Conservation (phyloP, 805 yeast species). For the Metschnikowia sp. region DNA sequence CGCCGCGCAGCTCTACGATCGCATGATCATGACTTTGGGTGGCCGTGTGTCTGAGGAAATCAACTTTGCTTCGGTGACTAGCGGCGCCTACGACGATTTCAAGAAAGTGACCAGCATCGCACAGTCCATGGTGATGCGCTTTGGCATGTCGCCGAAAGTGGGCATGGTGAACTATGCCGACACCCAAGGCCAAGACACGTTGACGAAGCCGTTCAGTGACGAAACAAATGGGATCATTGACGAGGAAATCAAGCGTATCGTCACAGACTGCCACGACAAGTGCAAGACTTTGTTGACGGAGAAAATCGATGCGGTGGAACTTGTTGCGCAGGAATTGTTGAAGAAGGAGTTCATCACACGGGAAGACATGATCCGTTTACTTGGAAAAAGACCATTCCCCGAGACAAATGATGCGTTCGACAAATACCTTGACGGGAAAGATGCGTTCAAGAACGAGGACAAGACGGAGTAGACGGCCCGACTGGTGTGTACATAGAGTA, state of each 20-base stretch:
- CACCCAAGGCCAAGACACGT: conserved; percentile 46
- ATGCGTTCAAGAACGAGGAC: conserved; percentile 37
- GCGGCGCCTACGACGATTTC: conserved; percentile 96
- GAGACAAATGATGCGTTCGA: conserved; percentile 90
- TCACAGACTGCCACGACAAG: conserved; percentile 59
- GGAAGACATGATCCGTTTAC: conserved; percentile 84
- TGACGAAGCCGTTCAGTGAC: conserved; percentile 66
- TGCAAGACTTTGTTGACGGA: conserved; percentile 61
- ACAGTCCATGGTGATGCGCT: conserved; percentile 82
- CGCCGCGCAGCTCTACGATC: conserved; percentile 74
- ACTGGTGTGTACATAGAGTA: too few relatives aligned
- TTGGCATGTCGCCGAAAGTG: conserved; percentile 86
- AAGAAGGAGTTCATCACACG: conserved; percentile 87
- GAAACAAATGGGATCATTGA: conserved; percentile 67
- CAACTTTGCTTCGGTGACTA: conserved; percentile 83
- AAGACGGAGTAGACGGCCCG: conserved; percentile 20
- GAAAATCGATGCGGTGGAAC: conserved; percentile 70
- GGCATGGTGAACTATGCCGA: conserved; percentile 63
- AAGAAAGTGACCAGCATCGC: conserved; percentile 95
- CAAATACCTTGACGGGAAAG: conserved; percentile 55
- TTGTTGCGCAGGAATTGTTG: conserved; percentile 83
- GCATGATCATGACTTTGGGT: conserved; percentile 96
- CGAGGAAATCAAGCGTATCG: conserved; percentile 62
- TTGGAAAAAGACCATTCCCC: conserved; percentile 91
- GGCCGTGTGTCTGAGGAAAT: conserved; percentile 99